phyloP scores from a whole-genome alignment of 2,329 filamentous ascomycete genomes.

The Fusarium odoratissimum region DNA sequence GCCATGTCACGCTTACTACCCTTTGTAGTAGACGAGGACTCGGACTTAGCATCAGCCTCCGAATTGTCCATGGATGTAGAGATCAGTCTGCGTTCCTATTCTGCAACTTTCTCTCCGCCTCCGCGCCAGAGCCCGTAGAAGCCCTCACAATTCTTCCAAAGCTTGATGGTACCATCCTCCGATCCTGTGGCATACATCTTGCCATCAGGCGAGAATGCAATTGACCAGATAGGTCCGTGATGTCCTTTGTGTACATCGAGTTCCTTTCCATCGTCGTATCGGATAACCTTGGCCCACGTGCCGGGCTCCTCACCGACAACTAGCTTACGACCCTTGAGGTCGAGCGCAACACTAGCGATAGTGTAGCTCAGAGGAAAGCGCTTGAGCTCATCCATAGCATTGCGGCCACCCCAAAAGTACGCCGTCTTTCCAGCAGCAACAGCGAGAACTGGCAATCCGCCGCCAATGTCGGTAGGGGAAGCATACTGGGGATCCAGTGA shows the following conservation, averaged over 20 bases:
- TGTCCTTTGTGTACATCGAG: constrained; percentile 96
- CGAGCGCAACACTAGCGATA: constrained; percentile 89
- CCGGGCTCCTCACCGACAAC: constrained; percentile 92
- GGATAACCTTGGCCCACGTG: constrained; percentile 96
- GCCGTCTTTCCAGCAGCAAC: constrained; percentile 95
- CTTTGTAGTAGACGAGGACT: constrained; percentile 11
- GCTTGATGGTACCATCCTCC: constrained; percentile 97
- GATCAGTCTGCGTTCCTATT: constrained; percentile 50
- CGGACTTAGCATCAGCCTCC: constrained; percentile 5
- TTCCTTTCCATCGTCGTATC: constrained; percentile 85
- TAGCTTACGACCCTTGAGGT: constrained; percentile 82
- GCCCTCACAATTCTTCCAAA: constrained; percentile 80
- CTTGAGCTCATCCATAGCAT: constrained; percentile 80
- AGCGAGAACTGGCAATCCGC: constrained; percentile 78
- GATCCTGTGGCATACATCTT: constrained; percentile 97
- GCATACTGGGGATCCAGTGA: constrained; percentile 70
- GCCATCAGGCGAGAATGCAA: constrained; percentile 93
- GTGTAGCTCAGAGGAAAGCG: constrained; percentile 83
- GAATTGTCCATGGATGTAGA: constrained; percentile 26
- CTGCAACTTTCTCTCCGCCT: constrained; percentile 53
- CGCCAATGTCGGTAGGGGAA: constrained; percentile 71
- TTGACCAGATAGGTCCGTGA: constrained; percentile 96
- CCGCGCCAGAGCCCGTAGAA: constrained; percentile 73
- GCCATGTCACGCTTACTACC: constrained; percentile 21
- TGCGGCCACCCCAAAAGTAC: constrained; percentile 87